phyloP scores from a whole-genome alignment of 2,329 filamentous ascomycete genomes.

The Trichophyton verrucosum region DNA sequence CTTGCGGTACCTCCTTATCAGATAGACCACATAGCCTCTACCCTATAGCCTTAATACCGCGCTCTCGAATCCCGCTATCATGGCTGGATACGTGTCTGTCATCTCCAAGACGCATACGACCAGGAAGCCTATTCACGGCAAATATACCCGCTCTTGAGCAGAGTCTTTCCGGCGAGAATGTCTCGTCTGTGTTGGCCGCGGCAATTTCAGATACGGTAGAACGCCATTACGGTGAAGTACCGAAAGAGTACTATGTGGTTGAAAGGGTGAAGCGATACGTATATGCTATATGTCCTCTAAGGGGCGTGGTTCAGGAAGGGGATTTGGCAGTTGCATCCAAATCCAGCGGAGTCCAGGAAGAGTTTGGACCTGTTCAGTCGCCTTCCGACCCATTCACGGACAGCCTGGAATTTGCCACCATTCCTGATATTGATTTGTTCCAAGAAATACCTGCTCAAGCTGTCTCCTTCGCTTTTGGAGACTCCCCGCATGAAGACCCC shows the following conservation, averaged over 20 bases:
- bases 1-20: slow-evolving; percentile 25
- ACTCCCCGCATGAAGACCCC: not conserved
- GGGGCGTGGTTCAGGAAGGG: slow-evolving; percentile 24
- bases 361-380: not conserved
- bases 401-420: slow-evolving; percentile 22
- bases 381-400: not conserved
- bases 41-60: slow-evolving; percentile 26
- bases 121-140: slow-evolving; percentile 28
- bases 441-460: slow-evolving; percentile 18
- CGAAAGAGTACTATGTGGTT: slow-evolving; percentile 24
- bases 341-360: slow-evolving; percentile 16
- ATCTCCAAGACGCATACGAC: slow-evolving; percentile 18
- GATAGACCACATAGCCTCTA: slow-evolving; percentile 25
- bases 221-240: not conserved
- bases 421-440: slow-evolving; percentile 21
- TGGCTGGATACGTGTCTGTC: slow-evolving; percentile 27
- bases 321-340: slow-evolving; percentile 29
- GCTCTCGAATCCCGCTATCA: slow-evolving; percentile 26
- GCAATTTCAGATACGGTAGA: slow-evolving; percentile 14
- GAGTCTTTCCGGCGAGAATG: slow-evolving; percentile 15
- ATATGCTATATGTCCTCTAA: slow-evolving; percentile 29
- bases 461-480: slow-evolving; percentile 23
- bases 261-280: slow-evolving; percentile 30
- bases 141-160: slow-evolving; percentile 27
- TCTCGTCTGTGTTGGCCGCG: slow-evolving; percentile 24